Evolutionary conservation across 1,284 basidiomycete species (phyloP).

Genomic region (Cutaneotrichosporon sp.): DNA sequence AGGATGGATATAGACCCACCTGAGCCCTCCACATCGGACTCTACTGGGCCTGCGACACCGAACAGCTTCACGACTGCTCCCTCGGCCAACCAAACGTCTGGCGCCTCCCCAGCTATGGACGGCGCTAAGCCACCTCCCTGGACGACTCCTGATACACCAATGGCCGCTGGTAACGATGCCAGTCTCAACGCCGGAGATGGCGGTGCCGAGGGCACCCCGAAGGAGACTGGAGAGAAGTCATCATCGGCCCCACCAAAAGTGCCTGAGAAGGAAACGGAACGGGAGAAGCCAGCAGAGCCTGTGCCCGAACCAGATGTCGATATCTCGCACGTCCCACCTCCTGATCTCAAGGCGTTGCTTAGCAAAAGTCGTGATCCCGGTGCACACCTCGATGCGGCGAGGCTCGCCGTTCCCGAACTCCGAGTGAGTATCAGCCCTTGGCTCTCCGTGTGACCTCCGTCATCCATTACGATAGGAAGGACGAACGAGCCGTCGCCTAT

Average conservation of each 20-base stretch:
- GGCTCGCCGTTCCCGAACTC: constrained; percentile 1
- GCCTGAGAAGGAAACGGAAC: too few relatives aligned
- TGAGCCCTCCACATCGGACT: neutral
- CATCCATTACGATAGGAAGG: too few relatives aligned
- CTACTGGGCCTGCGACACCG: neutral
- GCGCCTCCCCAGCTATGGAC: neutral
- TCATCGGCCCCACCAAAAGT: too few relatives aligned
- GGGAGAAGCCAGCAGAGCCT: neutral
- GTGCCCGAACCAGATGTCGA: neutral
- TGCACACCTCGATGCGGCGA: neutral
- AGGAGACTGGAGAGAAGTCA: neutral
- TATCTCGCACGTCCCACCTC: neutral
- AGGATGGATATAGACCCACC: constrained; percentile 5
- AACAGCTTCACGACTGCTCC: neutral
- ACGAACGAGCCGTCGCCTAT: too few relatives aligned
- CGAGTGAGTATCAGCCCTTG: neutral
- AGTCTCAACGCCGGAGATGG: too few relatives aligned
- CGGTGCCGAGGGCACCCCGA: neutral
- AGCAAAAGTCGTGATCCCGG: constrained; percentile 2
- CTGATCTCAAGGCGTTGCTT: neutral
- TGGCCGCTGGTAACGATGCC: too few relatives aligned
- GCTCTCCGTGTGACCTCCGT: too few relatives aligned
- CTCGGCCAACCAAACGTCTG: neutral
- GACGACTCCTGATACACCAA: neutral
- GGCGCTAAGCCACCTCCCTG: neutral